phyloP scores from a whole-genome alignment of 805 yeast species.

The Candida palmyrensis region DNA sequence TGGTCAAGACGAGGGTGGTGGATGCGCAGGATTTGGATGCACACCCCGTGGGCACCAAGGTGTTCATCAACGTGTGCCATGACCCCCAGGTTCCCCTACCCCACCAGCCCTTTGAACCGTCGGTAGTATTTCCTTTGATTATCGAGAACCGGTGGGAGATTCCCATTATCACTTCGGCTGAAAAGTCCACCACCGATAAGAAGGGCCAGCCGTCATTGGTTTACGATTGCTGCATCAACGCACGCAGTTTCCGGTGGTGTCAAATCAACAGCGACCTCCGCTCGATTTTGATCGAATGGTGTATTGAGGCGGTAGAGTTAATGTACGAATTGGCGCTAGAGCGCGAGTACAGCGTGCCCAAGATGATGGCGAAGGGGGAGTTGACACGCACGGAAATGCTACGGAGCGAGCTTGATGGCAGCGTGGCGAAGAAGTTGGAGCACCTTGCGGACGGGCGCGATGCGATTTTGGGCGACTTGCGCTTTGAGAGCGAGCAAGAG shows the following conservation, averaged over 20 bases:
- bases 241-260: conserved; percentile 58
- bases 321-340: conserved; percentile 45
- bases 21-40: conserved; percentile 21
- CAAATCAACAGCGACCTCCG: conserved; percentile 53
- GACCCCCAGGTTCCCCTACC: conserved; percentile 66
- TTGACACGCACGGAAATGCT: conserved; percentile 42
- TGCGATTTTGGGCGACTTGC: conserved; percentile 39
- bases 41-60: conserved; percentile 44
- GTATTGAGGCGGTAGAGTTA: conserved; percentile 73
- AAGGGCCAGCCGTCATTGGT: conserved; percentile 61
- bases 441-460: conserved; percentile 35
- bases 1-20: conserved; percentile 56
- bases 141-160: conserved; percentile 78
- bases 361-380: conserved; percentile 66
- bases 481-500: conserved; percentile 10
- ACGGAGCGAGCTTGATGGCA: conserved; percentile 37
- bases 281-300: conserved; percentile 73
- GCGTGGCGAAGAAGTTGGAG: conserved; percentile 31
- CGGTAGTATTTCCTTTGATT: conserved; percentile 54
- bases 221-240: conserved; percentile 75
- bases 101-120: conserved; percentile 45
- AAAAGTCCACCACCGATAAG: conserved; percentile 58
- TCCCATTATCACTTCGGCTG: conserved; percentile 68
- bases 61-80: conserved; percentile 75
- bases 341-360: conserved; percentile 64